Evolutionary conservation across 352 stramenopile genomes (phyloP).

Genomic region (Chrysophaeum taylorii): DNA sequence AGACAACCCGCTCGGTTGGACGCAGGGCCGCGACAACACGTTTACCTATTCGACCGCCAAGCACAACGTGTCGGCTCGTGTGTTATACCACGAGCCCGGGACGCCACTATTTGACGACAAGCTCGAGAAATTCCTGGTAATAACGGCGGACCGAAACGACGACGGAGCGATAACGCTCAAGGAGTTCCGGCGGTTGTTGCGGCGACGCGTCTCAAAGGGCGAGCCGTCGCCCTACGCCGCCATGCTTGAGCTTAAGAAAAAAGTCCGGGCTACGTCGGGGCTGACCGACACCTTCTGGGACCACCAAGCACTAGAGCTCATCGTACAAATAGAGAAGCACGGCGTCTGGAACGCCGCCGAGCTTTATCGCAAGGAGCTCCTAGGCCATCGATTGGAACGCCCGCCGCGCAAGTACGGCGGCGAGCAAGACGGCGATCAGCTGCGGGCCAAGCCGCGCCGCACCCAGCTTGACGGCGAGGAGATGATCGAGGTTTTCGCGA

Average conservation of each 20-base stretch:
- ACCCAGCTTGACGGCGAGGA: neutral
- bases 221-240: conserved; percentile 7
- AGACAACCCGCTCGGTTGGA: neutral
- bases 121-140: neutral
- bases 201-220: neutral
- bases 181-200: neutral
- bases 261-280: neutral
- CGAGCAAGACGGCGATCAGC: no score
- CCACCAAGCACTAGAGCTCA: neutral
- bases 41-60: neutral
- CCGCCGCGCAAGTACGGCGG: no score
- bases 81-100: neutral
- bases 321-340: neutral
- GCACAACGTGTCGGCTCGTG: neutral
- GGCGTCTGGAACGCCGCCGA: neutral
- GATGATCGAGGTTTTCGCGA: no score
- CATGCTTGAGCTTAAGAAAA: neutral
- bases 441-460: neutral
- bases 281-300: neutral
- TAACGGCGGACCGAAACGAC: neutral
- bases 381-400: no score
- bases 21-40: neutral
- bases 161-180: neutral
- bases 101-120: neutral
- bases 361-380: no score